Conservation (phyloP, 1,139 yeast genomes). For the Magnusiomyces clavatus region DNA sequence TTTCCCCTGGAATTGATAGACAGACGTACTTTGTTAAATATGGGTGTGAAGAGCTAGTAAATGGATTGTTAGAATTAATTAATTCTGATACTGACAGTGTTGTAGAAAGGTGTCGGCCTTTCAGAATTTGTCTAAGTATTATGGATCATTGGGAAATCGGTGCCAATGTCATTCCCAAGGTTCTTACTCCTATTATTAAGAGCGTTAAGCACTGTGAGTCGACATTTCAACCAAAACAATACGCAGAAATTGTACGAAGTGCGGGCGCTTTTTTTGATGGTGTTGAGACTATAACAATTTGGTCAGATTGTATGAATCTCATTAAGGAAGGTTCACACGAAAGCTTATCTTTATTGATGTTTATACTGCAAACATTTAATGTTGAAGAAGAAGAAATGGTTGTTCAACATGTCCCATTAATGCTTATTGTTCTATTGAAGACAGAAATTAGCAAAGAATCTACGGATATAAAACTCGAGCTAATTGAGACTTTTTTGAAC, state of each 20-base stretch:
- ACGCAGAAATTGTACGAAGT: constrained; percentile 43
- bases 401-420: constrained; percentile 65
- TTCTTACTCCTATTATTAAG: constrained; percentile 58
- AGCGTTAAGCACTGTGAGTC: constrained; percentile 22
- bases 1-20: constrained; percentile 24
- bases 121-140: constrained; percentile 58
- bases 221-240: constrained; percentile 17
- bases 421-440: constrained; percentile 43
- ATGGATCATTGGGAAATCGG: constrained; percentile 96
- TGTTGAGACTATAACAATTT: constrained; percentile 69
- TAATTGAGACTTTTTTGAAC: constrained; percentile 37
- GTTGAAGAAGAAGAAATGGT: constrained; percentile 82
- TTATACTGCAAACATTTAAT: constrained; percentile 57
- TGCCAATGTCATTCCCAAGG: constrained; percentile 54
- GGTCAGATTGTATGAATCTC: constrained; percentile 53
- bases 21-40: constrained; percentile 49
- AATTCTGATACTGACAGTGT: constrained; percentile 29
- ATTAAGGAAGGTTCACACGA: constrained; percentile 21
- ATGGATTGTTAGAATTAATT: constrained; percentile 48
- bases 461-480: constrained; percentile 28
- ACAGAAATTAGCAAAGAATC: constrained; percentile 9
- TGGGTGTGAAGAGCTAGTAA: constrained; percentile 45
- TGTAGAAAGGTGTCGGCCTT: constrained; percentile 41
- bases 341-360: constrained; percentile 38
- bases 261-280: constrained; percentile 75